A percentile compares a stretch with the other conserved stretches of the same genome.
Evolutionary conservation across 2,329 filamentous ascomycete genomes (phyloP).

Genomic region (Aspergillus amoenus): DNA sequence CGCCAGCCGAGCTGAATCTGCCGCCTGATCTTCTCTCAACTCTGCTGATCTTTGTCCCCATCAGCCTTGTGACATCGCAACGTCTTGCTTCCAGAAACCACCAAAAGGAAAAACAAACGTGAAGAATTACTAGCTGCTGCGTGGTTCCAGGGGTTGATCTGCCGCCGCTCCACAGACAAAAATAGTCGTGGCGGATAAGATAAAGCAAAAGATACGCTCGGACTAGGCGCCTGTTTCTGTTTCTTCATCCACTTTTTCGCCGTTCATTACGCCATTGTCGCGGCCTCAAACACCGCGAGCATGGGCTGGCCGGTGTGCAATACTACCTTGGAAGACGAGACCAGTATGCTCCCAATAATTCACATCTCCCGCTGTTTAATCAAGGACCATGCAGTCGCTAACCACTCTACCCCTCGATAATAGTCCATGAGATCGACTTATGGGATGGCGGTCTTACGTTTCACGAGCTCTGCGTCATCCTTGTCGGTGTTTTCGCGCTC

Average conservation of each 20-base stretch:
- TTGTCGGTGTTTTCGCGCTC: slow-evolving; percentile 54
- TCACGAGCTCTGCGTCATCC: slow-evolving; percentile 55
- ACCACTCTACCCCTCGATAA: not conserved
- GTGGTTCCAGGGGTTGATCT: slow-evolving; percentile 17
- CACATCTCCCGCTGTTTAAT: not conserved
- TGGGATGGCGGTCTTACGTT: slow-evolving; percentile 56
- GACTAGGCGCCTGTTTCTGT: not conserved
- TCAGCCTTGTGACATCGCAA: no score
- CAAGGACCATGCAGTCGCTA: slow-evolving; percentile 1
- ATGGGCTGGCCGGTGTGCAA: slow-evolving; percentile 53
- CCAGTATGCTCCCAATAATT: slow-evolving; percentile 33
- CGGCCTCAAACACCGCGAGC: slow-evolving; percentile 17
- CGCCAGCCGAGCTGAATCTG: not conserved
- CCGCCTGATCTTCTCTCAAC: not conserved
- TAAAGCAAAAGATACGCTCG: not conserved
- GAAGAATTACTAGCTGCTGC: not conserved
- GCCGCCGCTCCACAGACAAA: slow-evolving; percentile 5
- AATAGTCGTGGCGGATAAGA: slow-evolving; percentile 13
- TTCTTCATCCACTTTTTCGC: slow-evolving; percentile 13
- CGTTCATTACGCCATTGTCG: not conserved
- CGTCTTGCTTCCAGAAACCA: not conserved
- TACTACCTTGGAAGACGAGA: slow-evolving; percentile 48
- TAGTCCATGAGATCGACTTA: slow-evolving; percentile 50
- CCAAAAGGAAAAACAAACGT: slow-evolving; percentile 7
- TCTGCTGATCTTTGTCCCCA: not conserved